These are phyloP conservation scores for Cladorrhinum sp. DNA, from an alignment of 2,329 filamentous ascomycete species.

Conservation along the genomic window DNA sequence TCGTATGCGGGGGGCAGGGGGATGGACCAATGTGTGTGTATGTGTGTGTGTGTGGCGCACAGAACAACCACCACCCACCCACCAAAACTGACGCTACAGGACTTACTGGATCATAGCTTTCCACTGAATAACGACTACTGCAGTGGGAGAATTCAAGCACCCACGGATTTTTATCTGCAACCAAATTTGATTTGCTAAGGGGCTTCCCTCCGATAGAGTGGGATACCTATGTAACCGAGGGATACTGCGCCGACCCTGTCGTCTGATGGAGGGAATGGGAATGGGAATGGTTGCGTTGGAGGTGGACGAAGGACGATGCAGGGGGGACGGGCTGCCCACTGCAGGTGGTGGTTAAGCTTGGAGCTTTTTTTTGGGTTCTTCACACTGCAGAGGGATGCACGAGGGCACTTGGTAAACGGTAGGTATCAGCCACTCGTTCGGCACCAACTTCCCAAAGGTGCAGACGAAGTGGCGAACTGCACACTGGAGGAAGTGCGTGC, in stretches of 20 bases:
- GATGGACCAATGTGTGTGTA: neutral
- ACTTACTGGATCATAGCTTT: too few relatives aligned
- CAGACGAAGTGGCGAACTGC: neutral
- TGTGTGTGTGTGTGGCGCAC: neutral
- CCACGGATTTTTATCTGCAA: too few relatives aligned
- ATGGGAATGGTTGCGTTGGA: neutral
- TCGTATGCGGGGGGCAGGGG: conserved; percentile 10
- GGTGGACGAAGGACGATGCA: neutral
- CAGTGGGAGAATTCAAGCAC: too few relatives aligned
- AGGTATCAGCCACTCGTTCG: neutral
- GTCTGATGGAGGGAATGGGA: too few relatives aligned
- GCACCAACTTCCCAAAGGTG: neutral
- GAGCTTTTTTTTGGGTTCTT: neutral
- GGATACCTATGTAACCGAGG: too few relatives aligned
- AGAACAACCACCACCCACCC: neutral
- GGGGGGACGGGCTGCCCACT: too few relatives aligned
- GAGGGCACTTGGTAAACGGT: too few relatives aligned
- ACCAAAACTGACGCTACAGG: too few relatives aligned
- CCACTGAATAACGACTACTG: too few relatives aligned
- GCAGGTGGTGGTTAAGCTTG: neutral
- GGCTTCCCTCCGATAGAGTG: neutral
- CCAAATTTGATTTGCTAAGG: neutral
- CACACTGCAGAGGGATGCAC: too few relatives aligned
- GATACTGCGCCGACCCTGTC: neutral
- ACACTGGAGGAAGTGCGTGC: neutral